Evolutionary conservation across 768 basidiomycete species (phyloP), one percentile per base, ranked within the genome.

Genomic region (Tricholoma hemisulphureum): DNA sequence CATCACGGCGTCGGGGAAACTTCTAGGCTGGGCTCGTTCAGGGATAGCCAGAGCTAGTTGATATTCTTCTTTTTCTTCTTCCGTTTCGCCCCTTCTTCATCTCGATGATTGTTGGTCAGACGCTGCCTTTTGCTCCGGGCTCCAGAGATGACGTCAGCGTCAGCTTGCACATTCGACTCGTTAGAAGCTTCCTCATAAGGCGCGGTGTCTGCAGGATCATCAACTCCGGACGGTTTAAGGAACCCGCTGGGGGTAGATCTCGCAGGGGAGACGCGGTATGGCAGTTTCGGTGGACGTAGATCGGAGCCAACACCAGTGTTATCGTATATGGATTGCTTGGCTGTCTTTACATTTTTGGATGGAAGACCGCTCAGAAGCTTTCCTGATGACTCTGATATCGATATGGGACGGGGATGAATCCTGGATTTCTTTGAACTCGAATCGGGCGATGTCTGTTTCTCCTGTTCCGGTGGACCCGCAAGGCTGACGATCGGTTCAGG

Each of bases 201-300:
- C 61, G 56, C 60, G 56, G 60, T 48, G 16, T 62, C 61, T 53
- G 73, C 69, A 31, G 79, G 81, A 41, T 75, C 82, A 57, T 86
- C 84, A 16, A 87, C 77, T 28, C 83, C 84, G 45, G 77, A 72
- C 31, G 85, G 85, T 62, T 83, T 85, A 58, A 84, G 60, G 68
- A 86, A 86, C 8, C 55, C 61, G 54, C 54, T 24, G 69, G 48
- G 56, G 3, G 16, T 45, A 46, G 56, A 34, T 43, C 57, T 58
- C 14, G 45, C 54, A 48, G 41, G 34, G 5, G 59, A n/a, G 11
- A 37, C 32, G 2, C 23, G 37, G 16, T 32, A 21, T 26, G 55
- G 31, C 16, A 57, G 46, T 53, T 62, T 64, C 41, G 70, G 66
- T 24, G 70, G 58, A 32, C 76, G 76, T 51, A 85, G 61, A 69